Evolutionary conservation across 2,329 filamentous ascomycete species (phyloP).

Genomic region (Scedosporium dehoogii): DNA sequence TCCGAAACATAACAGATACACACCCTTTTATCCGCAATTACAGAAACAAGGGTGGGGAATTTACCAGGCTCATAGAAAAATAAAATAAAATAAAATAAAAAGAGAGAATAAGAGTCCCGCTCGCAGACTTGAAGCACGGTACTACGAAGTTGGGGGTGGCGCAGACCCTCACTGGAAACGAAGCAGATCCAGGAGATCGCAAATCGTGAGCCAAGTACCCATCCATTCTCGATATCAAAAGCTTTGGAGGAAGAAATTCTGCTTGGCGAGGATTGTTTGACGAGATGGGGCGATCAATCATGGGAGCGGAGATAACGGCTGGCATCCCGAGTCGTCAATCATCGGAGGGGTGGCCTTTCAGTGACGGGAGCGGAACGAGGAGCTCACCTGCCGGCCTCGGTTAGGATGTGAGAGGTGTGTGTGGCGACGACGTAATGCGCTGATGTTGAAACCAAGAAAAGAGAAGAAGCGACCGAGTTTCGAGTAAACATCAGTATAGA

Average conservation of each 20-base stretch:
- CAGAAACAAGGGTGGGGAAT: too few relatives aligned
- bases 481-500: neutral
- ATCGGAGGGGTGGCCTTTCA: neutral
- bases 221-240: too few relatives aligned
- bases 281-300: neutral
- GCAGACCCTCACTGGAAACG: neutral
- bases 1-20: too few relatives aligned
- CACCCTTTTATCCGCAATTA: too few relatives aligned
- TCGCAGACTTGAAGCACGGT: neutral
- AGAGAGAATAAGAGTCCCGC: too few relatives aligned
- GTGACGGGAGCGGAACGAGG: neutral
- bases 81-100: too few relatives aligned
- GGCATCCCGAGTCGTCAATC: too few relatives aligned
- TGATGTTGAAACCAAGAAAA: neutral
- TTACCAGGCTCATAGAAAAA: too few relatives aligned
- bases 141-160: neutral
- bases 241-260: too few relatives aligned
- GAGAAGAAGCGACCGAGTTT: neutral
- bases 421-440: neutral
- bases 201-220: neutral
- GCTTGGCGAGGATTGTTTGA: too few relatives aligned
- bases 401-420: neutral
- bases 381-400: neutral
- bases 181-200: neutral
- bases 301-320: neutral